A percentile compares a stretch with the other conserved stretches of the same genome.
Evolutionary conservation across 2,329 filamentous ascomycete species (phyloP).

Genomic region (Hortaea sp.): DNA sequence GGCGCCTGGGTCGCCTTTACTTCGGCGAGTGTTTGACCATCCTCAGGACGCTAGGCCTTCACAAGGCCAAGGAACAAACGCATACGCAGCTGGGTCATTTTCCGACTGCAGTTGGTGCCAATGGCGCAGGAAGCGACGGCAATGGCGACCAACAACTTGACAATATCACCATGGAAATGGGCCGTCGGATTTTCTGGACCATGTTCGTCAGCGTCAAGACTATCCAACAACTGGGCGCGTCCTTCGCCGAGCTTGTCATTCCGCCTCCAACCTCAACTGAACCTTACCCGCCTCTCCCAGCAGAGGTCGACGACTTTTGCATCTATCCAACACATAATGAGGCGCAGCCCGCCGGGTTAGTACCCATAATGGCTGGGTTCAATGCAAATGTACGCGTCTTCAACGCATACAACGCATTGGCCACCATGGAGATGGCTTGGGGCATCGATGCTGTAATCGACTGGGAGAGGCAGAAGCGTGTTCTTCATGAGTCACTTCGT

Average conservation of each 20-base stretch:
- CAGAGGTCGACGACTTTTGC: conserved; percentile 75
- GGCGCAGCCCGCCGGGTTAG: conserved; percentile 54
- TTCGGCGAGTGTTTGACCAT: conserved; percentile 63
- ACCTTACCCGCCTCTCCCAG: conserved; percentile 67
- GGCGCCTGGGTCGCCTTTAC: conserved; percentile 58
- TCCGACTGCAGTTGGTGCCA: conserved; percentile 26
- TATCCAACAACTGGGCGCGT: conserved; percentile 65
- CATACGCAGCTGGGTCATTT: conserved; percentile 29
- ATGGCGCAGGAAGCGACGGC: conserved; percentile 27
- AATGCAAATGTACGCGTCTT: conserved; percentile 71
- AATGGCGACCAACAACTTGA: conserved; percentile 30
- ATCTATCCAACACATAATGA: conserved; percentile 63
- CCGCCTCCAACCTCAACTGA: conserved; percentile 65
- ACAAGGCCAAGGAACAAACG: conserved; percentile 42
- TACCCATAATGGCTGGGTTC: conserved; percentile 70
- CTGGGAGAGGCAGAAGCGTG: conserved; percentile 65
- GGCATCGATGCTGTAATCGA: conserved; percentile 66
- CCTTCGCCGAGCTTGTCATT: conserved; percentile 62
- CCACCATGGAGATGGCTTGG: conserved; percentile 73
- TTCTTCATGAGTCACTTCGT: conserved; percentile 61
- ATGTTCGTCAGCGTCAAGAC: conserved; percentile 63
- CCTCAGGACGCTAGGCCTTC: conserved; percentile 56
- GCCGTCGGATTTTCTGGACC: conserved; percentile 66
- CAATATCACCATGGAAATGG: conserved; percentile 43
- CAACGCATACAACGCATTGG: conserved; percentile 66